These are phyloP conservation scores for Lolium rigidum DNA, from an alignment of 176 grass and related monocot species.

Conservation along the genomic window DNA sequence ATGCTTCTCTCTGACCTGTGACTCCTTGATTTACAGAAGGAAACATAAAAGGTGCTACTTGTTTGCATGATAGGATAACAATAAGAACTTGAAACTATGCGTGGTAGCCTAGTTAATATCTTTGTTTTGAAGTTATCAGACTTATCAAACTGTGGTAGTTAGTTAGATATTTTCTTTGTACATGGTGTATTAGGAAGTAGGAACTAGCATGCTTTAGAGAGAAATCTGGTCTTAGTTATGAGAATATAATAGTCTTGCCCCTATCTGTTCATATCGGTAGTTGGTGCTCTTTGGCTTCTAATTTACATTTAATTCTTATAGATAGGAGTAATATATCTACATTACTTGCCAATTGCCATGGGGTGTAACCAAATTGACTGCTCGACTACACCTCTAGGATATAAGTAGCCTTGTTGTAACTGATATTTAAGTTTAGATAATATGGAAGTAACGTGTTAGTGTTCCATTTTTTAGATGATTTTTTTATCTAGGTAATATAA, in stretches of 20 bases:
- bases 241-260: neutral
- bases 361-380: neutral
- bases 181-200: slow-evolving; percentile 10
- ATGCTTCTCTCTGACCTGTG: slow-evolving; percentile 76
- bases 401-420: neutral
- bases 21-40: slow-evolving; percentile 65
- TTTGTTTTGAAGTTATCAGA: neutral
- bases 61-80: slow-evolving; percentile 41
- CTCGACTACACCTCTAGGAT: neutral
- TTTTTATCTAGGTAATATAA: neutral
- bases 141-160: neutral
- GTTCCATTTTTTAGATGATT: neutral
- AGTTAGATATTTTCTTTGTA: slow-evolving; percentile 5
- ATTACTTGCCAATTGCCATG: slow-evolving; percentile 17
- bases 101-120: neutral
- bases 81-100: slow-evolving; percentile 7
- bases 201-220: neutral
- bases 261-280: neutral
- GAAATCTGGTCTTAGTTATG: slow-evolving; percentile 17
- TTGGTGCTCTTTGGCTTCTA: neutral
- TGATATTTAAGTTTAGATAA: slow-evolving; percentile 24
- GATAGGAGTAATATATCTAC: slow-evolving; percentile 15
- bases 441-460: neutral
- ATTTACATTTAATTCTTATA: slow-evolving; percentile 23
- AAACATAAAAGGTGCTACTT: slow-evolving; percentile 70